phyloP scores from a whole-genome alignment of 2,329 filamentous ascomycete genomes.

The Penicillium sp. region DNA sequence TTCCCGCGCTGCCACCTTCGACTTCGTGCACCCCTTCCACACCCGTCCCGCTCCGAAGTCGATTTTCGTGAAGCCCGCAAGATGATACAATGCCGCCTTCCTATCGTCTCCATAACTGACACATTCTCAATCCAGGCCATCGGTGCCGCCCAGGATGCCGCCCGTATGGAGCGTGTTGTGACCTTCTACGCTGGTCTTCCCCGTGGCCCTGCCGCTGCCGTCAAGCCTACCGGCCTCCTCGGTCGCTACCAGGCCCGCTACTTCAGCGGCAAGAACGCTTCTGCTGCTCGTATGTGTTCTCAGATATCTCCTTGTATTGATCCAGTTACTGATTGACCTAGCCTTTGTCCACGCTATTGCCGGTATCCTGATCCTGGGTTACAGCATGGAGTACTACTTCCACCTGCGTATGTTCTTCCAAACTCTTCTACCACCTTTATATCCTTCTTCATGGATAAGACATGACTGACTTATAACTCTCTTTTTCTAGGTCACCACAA shows the following conservation, averaged over 20 bases:
- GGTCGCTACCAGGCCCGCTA: conserved; percentile 82
- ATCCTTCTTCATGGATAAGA: background rate
- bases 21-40: conserved; percentile 13
- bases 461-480: conserved; percentile 13
- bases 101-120: conserved; percentile 34
- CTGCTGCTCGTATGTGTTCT: conserved; percentile 73
- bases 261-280: conserved; percentile 86
- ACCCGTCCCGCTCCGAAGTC: conserved; percentile 25
- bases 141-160: conserved; percentile 89
- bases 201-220: conserved; percentile 81
- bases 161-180: conserved; percentile 96
- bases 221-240: conserved; percentile 77
- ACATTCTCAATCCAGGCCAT: conserved; percentile 70
- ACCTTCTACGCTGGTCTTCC: conserved; percentile 99
- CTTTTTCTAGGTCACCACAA: conserved; percentile 85
- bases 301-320: background rate
- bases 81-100: conserved; percentile 10
- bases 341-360: conserved; percentile 85
- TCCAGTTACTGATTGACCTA: conserved; percentile 43
- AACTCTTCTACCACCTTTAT: background rate
- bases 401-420: conserved; percentile 76
- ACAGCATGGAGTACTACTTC: conserved; percentile 99
- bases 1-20: conserved; percentile 5
- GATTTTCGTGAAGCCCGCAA: conserved; percentile 22
- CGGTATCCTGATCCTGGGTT: conserved; percentile 76